A percentile compares a stretch with the other conserved stretches of the same genome.
Conservation (phyloP, 345 rosid species). For the Camelina neglecta region DNA sequence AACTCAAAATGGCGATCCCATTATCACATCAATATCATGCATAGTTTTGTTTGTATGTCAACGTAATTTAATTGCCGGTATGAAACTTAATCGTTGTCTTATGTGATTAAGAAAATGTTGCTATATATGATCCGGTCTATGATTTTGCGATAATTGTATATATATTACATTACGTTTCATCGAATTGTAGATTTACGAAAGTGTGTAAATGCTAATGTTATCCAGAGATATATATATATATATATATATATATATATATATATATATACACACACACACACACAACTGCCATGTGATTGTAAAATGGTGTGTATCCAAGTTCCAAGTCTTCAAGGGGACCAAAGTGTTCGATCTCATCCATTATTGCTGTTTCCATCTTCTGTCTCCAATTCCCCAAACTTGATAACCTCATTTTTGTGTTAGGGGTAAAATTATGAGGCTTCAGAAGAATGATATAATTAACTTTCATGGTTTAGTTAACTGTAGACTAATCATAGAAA, state of each 20-base stretch:
- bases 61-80: not conserved
- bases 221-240: not conserved
- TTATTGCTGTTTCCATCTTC: slow-evolving; percentile 33
- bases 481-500: slow-evolving; percentile 1
- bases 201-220: slow-evolving; percentile 11
- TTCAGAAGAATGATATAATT: not conserved
- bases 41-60: not conserved
- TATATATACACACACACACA: not conserved
- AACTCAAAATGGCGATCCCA: not conserved
- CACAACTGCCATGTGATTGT: slow-evolving; percentile 19
- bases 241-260: not conserved
- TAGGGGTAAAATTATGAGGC: not conserved
- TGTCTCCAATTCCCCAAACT: slow-evolving; percentile 18
- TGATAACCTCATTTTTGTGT: not conserved
- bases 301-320: slow-evolving; percentile 17
- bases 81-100: not conserved
- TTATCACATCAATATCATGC: not conserved
- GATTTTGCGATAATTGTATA: slow-evolving; percentile 4
- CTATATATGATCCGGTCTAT: not conserved
- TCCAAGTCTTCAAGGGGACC: slow-evolving; percentile 35
- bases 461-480: not conserved
- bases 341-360: slow-evolving; percentile 30
- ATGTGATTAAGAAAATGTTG: not conserved
- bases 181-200: not conserved
- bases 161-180: not conserved